Evolutionary conservation across 2,329 filamentous ascomycete species (phyloP).

Genomic region (Alternaria consortialis): DNA sequence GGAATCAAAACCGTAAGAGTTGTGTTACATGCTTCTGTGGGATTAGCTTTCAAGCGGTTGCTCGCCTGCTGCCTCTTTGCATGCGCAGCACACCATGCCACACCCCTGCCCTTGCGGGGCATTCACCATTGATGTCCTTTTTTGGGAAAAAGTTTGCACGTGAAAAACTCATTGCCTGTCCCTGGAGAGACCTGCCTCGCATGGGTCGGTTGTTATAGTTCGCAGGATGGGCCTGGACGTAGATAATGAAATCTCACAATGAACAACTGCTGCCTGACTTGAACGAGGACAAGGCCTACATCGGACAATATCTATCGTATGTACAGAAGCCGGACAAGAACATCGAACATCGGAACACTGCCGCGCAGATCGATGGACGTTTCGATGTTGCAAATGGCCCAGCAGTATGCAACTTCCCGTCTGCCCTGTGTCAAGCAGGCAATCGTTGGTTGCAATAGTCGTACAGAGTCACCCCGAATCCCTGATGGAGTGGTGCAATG

Average conservation of each 20-base stretch:
- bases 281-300: not conserved
- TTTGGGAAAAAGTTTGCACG: constrained; percentile 29
- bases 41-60: constrained; percentile 24
- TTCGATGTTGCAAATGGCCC: constrained; percentile 28
- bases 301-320: constrained; percentile 24
- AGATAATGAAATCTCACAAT: not conserved
- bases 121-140: constrained; percentile 12
- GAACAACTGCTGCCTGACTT: not conserved
- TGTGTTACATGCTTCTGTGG: constrained; percentile 35
- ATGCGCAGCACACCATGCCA: constrained; percentile 23
- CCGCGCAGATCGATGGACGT: constrained; percentile 8
- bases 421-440: constrained; percentile 20
- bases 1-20: constrained; percentile 29
- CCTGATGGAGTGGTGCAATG: constrained; percentile 26
- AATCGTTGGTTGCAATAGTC: constrained; percentile 36
- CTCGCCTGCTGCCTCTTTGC: constrained; percentile 26
- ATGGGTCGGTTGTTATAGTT: not conserved
- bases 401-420: constrained; percentile 38
- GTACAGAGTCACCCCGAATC: constrained; percentile 37
- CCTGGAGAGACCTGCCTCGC: constrained; percentile 15
- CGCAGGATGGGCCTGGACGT: not conserved
- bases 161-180: constrained; percentile 13
- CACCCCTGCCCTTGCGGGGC: constrained; percentile 9
- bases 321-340: constrained; percentile 29
- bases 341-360: constrained; percentile 15